Percentiles rank a stretch among this genome's conserved stretches.
Conservation (phyloP, 2,329 filamentous ascomycete genomes). For the Colletotrichum sp. region DNA sequence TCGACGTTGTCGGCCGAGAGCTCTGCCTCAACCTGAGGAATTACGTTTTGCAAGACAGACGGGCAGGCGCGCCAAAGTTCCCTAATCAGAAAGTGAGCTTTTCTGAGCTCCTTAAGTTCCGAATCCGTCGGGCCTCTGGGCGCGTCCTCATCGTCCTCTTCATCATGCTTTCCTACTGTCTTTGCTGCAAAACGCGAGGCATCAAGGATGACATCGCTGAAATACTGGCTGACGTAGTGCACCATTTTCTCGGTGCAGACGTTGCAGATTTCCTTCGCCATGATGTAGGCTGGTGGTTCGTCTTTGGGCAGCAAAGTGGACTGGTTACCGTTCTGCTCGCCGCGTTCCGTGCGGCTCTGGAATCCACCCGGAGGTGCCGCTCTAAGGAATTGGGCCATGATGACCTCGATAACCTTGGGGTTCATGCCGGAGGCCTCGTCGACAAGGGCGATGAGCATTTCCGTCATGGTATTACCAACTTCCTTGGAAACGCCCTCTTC, state of each 20-base stretch:
- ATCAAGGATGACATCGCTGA: slow-evolving; percentile 94
- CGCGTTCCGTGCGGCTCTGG: slow-evolving; percentile 55
- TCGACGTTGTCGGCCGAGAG: slow-evolving; percentile 88
- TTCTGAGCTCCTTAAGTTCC: slow-evolving; percentile 85
- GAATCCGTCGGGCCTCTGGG: slow-evolving; percentile 74
- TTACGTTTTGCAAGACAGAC: slow-evolving; percentile 86
- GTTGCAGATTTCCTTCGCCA: slow-evolving; percentile 95
- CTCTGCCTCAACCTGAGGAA: slow-evolving; percentile 92
- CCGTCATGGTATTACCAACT: slow-evolving; percentile 90
- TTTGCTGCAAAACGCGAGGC: slow-evolving; percentile 68
- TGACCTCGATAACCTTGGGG: slow-evolving; percentile 83
- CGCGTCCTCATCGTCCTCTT: slow-evolving; percentile 68
- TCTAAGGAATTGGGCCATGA: slow-evolving; percentile 94
- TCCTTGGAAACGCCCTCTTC: slow-evolving; percentile 90
- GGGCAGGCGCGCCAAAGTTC: slow-evolving; percentile 95
- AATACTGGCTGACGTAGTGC: slow-evolving; percentile 92
- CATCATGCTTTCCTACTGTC: slow-evolving; percentile 61
- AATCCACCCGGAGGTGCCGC: slow-evolving; percentile 73
- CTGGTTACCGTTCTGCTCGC: slow-evolving; percentile 74
- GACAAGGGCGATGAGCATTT: slow-evolving; percentile 82
- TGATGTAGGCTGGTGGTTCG: slow-evolving; percentile 90
- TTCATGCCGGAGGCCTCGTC: slow-evolving; percentile 84
- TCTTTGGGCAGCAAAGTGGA: slow-evolving; percentile 85
- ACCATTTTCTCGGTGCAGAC: slow-evolving; percentile 92
- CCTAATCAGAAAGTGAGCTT: slow-evolving; percentile 86